Evolutionary conservation across 768 basidiomycete genomes (phyloP).

Genomic region (Imleria badia): DNA sequence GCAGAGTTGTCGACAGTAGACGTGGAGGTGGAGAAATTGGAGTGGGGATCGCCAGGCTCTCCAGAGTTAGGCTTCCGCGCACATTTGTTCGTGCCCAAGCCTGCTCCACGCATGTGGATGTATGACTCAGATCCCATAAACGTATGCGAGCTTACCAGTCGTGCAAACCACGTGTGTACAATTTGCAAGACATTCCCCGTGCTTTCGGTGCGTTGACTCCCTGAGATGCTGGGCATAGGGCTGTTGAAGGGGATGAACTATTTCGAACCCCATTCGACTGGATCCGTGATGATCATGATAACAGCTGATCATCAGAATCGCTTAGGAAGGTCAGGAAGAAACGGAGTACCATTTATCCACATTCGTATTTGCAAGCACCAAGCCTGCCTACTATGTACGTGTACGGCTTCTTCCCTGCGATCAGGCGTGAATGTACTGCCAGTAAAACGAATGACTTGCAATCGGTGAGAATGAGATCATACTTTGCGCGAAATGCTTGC

Average conservation of each 20-base stretch:
- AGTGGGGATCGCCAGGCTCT: neutral
- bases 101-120: neutral
- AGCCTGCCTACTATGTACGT: too few relatives aligned
- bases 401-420: neutral
- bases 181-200: neutral
- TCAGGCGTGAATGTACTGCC: neutral
- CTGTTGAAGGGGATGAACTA: neutral
- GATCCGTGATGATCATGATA: too few relatives aligned
- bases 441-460: neutral
- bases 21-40: neutral
- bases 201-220: neutral
- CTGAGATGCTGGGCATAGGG: neutral
- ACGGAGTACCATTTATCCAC: too few relatives aligned
- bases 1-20: neutral
- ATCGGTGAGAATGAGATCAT: too few relatives aligned
- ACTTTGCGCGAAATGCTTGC: too few relatives aligned
- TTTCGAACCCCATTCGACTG: neutral
- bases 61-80: too few relatives aligned
- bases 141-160: neutral
- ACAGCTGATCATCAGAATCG: too few relatives aligned
- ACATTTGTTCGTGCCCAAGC: neutral
- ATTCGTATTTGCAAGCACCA: too few relatives aligned
- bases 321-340: too few relatives aligned
- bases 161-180: neutral
- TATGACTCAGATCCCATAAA: neutral